A percentile compares a stretch with the other conserved stretches of the same genome.
phyloP scores from a whole-genome alignment of 805 yeast species.

The Cyberlindnera petersonii region DNA sequence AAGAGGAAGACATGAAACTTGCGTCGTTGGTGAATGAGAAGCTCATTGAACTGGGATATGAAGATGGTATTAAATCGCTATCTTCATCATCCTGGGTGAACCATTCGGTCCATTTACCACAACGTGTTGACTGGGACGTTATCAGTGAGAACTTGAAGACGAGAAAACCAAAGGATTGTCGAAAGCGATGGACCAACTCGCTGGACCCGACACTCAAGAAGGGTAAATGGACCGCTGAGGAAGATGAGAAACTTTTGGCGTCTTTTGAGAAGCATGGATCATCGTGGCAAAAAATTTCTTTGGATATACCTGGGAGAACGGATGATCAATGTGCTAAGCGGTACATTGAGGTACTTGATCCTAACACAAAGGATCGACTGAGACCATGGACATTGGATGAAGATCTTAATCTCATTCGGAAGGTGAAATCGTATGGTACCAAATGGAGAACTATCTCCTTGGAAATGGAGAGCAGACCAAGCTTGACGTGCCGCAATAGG shows the following conservation, averaged over 20 bases:
- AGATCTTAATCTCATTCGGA: slow-evolving; percentile 63
- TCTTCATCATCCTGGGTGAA: slow-evolving; percentile 26
- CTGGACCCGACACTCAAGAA: slow-evolving; percentile 76
- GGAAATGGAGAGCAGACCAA: slow-evolving; percentile 74
- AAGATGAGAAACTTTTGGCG: slow-evolving; percentile 60
- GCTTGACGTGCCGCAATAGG: slow-evolving; percentile 84
- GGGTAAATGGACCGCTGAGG: slow-evolving; percentile 84
- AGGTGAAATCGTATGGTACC: slow-evolving; percentile 72
- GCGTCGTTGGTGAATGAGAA: slow-evolving; percentile 38
- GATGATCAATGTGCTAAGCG: slow-evolving; percentile 95
- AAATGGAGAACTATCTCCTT: slow-evolving; percentile 81
- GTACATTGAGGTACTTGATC: slow-evolving; percentile 84
- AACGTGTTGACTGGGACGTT: slow-evolving; percentile 56
- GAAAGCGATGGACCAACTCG: slow-evolving; percentile 84
- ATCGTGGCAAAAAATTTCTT: slow-evolving; percentile 80
- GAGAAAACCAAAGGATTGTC: slow-evolving; percentile 76
- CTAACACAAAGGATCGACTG: slow-evolving; percentile 68
- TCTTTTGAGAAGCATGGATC: slow-evolving; percentile 72
- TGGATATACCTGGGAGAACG: slow-evolving; percentile 75
- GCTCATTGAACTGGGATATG: slow-evolving; percentile 32
- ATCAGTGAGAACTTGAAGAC: slow-evolving; percentile 45
- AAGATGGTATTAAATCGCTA: slow-evolving; percentile 32
- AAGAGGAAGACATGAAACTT: slow-evolving; percentile 64
- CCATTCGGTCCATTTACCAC: slow-evolving; percentile 25
- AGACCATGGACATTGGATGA: slow-evolving; percentile 79